Evolutionary conservation across 768 basidiomycete species (phyloP), one percentile per base, ranked within the genome.

Genomic region (Coprinellus micaceus): DNA sequence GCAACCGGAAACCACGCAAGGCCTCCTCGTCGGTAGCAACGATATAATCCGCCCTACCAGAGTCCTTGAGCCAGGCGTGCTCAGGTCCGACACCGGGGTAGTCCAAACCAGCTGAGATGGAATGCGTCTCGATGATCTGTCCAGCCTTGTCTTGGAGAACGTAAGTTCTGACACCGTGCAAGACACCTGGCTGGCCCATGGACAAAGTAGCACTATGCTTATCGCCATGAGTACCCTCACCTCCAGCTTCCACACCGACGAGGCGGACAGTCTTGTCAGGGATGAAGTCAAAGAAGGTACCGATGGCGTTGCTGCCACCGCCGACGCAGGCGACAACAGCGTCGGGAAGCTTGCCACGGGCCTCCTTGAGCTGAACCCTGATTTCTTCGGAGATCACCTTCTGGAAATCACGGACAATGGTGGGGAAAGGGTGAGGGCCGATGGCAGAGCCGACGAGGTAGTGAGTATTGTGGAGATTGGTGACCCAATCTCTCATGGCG

Each of bases 21-120:
- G 94, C 94, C 63, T 99, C 80, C 70, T 97, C 94, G 66, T 99
- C 97, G 4, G 91, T 97, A 9, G 95, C 96, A 13, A 82, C 86
- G 19, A 91, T 84, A 68, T 98, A 99, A 67, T 97, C 93, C 0
- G 94, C 97, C 58, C 97, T 80, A 17, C 90, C 90, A 3, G 88
- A 89, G 66, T 98, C 94, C 72, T 98, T 98, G 67, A 99, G 76
- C 89, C 91, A 97, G 45, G 96, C 89, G 67, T 98, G 97, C 71
- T 99, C 97, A 9, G 97, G 97, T 21, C 97, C 97, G 48, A 99
- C 96, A 60, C 94, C 94, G 24, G 94, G 94, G 72, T 98, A 98
- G 72, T 98, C 94, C 43, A 97, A 77, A 19, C 95, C 94, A 48
- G 95, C 96, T 63, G 92, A 95, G 72, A 99, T 88, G 3, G 95